Evolutionary conservation across 495 filamentous ascomycete genomes (phyloP).

Genomic region (Xanthoparmelia taractica): DNA sequence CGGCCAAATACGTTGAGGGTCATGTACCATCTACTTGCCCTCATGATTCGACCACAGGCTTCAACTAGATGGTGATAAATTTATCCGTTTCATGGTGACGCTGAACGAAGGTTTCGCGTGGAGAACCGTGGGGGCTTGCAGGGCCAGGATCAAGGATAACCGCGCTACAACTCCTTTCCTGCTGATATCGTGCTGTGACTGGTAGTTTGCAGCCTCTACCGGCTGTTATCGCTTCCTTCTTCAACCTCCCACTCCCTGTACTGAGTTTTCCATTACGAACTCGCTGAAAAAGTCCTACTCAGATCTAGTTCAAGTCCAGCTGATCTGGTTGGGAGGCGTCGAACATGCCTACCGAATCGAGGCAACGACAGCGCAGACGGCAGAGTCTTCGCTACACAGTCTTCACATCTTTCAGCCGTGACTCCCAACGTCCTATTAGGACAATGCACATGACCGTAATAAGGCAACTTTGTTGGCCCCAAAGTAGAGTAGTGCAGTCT

Average conservation of each 20-base stretch:
- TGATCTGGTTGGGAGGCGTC: not conserved
- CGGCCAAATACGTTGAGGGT: not conserved
- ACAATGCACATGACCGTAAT: not conserved
- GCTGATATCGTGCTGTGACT: not conserved
- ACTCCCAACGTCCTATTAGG: not conserved
- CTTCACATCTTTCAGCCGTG: not conserved
- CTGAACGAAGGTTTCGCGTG: not conserved
- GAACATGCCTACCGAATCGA: not conserved
- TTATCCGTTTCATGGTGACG: not conserved
- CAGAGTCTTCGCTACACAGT: not conserved
- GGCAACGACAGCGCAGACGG: not conserved
- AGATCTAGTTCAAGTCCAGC: not conserved
- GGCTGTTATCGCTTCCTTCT: not conserved
- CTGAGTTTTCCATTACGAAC: not conserved
- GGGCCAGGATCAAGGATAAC: not conserved
- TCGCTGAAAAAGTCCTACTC: not conserved
- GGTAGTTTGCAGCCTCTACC: not conserved
- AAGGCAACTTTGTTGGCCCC: not conserved
- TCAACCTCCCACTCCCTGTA: not conserved
- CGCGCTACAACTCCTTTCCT: not conserved
- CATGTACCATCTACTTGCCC: not conserved
- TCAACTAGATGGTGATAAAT: no score
- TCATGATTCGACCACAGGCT: not conserved
- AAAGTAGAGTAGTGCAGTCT: not conserved
- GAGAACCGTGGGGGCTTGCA: not conserved